A percentile compares a stretch with the other conserved stretches of the same genome.
phyloP scores from a whole-genome alignment of 1,139 yeast genomes.

The Williopsis jadinii region DNA sequence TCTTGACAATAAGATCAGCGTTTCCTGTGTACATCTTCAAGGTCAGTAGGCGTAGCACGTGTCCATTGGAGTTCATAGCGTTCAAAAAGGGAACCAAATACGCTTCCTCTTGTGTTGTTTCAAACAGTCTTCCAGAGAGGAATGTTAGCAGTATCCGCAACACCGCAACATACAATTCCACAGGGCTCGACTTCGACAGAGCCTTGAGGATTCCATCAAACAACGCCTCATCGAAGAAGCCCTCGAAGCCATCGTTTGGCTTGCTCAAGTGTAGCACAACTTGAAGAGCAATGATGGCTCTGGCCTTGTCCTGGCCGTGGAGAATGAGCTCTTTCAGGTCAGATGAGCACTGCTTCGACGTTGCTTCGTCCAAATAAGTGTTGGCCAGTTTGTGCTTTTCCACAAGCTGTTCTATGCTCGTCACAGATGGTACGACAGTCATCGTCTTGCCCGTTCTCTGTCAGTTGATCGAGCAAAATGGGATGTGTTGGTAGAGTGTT shows the following conservation, averaged over 20 bases:
- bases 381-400: constrained; percentile 13
- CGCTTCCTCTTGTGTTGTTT: constrained; percentile 6
- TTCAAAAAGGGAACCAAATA: constrained; percentile 16
- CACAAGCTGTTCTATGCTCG: constrained; percentile 16
- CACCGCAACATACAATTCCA: constrained; percentile 8
- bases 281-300: constrained; percentile 10
- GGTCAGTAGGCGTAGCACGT: constrained; percentile 12
- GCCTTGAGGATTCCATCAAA: constrained; percentile 5
- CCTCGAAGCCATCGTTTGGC: constrained; percentile 5
- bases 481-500: too few species aligned
- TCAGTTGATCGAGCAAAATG: too few species aligned
- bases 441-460: not conserved
- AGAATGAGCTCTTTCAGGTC: constrained; percentile 17
- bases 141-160: constrained; percentile 11
- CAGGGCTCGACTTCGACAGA: constrained; percentile 8
- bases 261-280: constrained; percentile 12
- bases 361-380: constrained; percentile 12
- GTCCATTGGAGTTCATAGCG: constrained; percentile 13
- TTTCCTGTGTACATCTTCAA: constrained; percentile 17
- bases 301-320: constrained; percentile 8
- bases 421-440: constrained; percentile 2
- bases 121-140: constrained; percentile 16
- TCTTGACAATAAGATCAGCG: constrained; percentile 14
- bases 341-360: constrained; percentile 11
- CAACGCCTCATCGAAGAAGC: constrained; percentile 6